A percentile compares a stretch with the other conserved stretches of the same genome.
Conservation (phyloP, 2,329 filamentous ascomycete genomes). For the Ceratocystis variospora region DNA sequence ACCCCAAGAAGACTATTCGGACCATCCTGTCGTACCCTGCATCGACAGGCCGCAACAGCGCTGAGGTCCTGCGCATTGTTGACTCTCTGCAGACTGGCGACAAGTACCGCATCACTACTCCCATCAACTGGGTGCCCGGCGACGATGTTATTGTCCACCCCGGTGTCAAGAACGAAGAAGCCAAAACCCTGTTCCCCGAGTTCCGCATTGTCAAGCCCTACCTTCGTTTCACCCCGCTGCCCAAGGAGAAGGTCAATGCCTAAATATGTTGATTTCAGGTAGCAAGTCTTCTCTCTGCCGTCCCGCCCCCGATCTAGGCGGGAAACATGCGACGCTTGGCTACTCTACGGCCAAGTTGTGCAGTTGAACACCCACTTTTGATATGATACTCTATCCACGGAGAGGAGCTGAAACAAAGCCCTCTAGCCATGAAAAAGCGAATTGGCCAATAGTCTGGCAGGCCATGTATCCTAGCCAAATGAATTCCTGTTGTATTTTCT, state of each 20-base stretch:
- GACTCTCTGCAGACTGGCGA: constrained; percentile 73
- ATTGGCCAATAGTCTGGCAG: neutral
- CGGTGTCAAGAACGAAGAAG: constrained; percentile 67
- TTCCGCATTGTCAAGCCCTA: constrained; percentile 57
- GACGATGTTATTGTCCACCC: constrained; percentile 90
- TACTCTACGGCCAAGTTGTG: neutral
- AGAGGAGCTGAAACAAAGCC: neutral
- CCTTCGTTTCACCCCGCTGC: constrained; percentile 56
- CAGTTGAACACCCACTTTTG: neutral
- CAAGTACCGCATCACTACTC: constrained; percentile 76
- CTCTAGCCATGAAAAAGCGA: constrained; percentile 3
- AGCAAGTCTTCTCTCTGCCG: neutral
- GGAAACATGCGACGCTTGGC: neutral
- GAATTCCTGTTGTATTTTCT: constrained; percentile 1
- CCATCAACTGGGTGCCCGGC: constrained; percentile 79
- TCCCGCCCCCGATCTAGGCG: neutral
- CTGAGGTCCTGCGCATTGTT: constrained; percentile 64
- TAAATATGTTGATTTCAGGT: constrained; percentile 19
- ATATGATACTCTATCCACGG: neutral
- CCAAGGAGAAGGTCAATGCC: constrained; percentile 38
- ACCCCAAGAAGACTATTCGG: constrained; percentile 85
- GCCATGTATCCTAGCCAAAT: too few species aligned
- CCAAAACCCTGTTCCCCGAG: constrained; percentile 75
- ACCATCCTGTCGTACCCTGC: constrained; percentile 88
- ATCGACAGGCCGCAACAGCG: constrained; percentile 71